A percentile compares a stretch with the other conserved stretches of the same genome.
Conservation (phyloP, 352 stramenopile genomes). For the Pythium inflatum region DNA sequence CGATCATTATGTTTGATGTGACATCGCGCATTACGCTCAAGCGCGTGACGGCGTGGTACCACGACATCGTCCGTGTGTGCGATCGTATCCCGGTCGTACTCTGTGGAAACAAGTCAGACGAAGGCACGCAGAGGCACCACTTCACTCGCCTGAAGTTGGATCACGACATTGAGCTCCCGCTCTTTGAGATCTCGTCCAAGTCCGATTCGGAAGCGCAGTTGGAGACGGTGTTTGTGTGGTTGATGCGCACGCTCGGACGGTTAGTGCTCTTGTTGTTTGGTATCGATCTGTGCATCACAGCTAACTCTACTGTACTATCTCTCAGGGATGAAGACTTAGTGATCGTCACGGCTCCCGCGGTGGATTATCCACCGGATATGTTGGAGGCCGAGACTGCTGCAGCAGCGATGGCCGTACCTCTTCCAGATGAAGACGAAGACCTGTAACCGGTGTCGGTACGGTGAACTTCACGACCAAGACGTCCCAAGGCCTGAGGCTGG, state of each 20-base stretch:
- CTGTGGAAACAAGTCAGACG: constrained; percentile 99
- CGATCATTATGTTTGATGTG: constrained; percentile 99
- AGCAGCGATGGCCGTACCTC: constrained; percentile 89
- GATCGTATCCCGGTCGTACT: constrained; percentile 99
- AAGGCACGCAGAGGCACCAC: constrained; percentile 99
- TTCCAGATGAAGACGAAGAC: constrained; percentile 98
- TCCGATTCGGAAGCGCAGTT: constrained; percentile 99
- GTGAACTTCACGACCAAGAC: too few species aligned
- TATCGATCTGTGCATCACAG: too few species aligned
- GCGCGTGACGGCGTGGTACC: constrained; percentile 99
- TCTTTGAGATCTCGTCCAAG: constrained; percentile 99
- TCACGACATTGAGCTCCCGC: constrained; percentile 99
- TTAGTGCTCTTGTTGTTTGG: constrained; percentile 54
- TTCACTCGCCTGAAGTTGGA: constrained; percentile 99
- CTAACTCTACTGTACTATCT: background rate
- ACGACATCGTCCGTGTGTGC: constrained; percentile 99
- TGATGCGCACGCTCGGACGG: constrained; percentile 98
- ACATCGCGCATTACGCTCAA: constrained; percentile 99
- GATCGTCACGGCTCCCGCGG: constrained; percentile 97
- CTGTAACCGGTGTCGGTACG: too few species aligned
- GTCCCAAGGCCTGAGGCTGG: too few species aligned
- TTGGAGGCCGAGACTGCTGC: constrained; percentile 93
- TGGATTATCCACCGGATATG: constrained; percentile 92
- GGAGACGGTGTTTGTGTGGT: constrained; percentile 99
- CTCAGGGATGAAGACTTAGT: constrained; percentile 96